phyloP scores from a whole-genome alignment of 371 early-diverging fungal species.

The Cokeromyces recurvatus region DNA sequence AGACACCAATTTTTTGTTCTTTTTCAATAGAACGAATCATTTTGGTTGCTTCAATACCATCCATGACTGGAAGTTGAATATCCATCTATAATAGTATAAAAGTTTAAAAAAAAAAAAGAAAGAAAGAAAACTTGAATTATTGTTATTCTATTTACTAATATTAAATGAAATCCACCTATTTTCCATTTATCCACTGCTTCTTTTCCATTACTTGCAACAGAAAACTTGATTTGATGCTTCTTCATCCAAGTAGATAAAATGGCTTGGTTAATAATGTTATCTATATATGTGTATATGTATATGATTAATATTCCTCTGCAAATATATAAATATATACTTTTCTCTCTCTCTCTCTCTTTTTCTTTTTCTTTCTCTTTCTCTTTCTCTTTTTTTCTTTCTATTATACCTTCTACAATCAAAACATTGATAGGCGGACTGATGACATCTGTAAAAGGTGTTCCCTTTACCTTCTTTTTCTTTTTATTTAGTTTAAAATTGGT shows the following conservation, averaged over 20 bases:
- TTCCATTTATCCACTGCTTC: conserved; percentile 70
- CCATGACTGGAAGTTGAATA: conserved; percentile 73
- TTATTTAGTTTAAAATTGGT: conserved; percentile 12
- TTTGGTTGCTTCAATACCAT: conserved; percentile 71
- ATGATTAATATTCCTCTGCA: too few relatives aligned
- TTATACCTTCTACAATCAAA: conserved; percentile 71
- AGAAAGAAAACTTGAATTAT: background rate
- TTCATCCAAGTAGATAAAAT: conserved; percentile 65
- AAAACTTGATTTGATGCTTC: conserved; percentile 59
- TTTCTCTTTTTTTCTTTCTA: conserved; percentile 35
- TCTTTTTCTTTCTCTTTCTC: background rate
- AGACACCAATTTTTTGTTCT: conserved; percentile 49
- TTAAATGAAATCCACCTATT: conserved; percentile 59
- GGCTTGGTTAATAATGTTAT: conserved; percentile 66
- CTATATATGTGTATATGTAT: too few relatives aligned
- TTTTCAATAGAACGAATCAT: conserved; percentile 61
- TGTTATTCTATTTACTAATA: conserved; percentile 64
- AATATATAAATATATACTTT: background rate
- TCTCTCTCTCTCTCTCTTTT: too few relatives aligned
- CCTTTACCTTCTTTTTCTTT: conserved; percentile 18
- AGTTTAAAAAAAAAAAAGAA: too few relatives aligned
- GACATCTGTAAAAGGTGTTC: conserved; percentile 14
- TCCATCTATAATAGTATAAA: conserved; percentile 68
- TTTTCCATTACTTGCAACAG: conserved; percentile 60
- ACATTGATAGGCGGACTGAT: conserved; percentile 60